These are phyloP conservation scores for Boletales sp. DNA, from an alignment of 768 basidiomycete genomes.

Conservation along the genomic window DNA sequence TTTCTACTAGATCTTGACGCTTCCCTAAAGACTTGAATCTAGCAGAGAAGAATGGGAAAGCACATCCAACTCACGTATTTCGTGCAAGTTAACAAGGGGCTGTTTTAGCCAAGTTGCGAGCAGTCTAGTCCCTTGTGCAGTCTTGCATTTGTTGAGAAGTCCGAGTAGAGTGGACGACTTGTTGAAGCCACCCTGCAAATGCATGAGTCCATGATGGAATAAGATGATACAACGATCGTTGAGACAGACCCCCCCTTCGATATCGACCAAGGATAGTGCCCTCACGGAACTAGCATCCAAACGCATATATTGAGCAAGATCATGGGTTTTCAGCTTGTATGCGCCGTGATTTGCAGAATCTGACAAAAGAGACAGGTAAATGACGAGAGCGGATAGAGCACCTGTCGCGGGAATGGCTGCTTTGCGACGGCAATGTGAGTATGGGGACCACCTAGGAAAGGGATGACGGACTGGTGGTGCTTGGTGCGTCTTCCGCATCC, in stretches of 20 bases:
- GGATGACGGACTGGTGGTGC: slow-evolving; percentile 6
- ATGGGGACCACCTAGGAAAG: not conserved
- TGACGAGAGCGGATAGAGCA: slow-evolving; percentile 76
- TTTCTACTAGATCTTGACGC: slow-evolving; percentile 84
- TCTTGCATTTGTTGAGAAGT: slow-evolving; percentile 92
- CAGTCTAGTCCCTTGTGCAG: slow-evolving; percentile 85
- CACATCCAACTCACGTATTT: slow-evolving; percentile 63
- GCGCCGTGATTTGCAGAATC: slow-evolving; percentile 77
- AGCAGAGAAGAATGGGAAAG: not conserved
- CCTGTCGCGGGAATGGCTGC: slow-evolving; percentile 70
- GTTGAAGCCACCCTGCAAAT: slow-evolving; percentile 50
- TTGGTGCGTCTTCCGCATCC: slow-evolving; percentile 20
- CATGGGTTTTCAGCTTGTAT: slow-evolving; percentile 81
- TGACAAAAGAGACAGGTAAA: slow-evolving; percentile 75
- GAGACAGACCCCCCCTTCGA: slow-evolving; percentile 40
- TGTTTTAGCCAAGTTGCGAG: slow-evolving; percentile 94
- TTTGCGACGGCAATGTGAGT: slow-evolving; percentile 22
- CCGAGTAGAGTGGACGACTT: slow-evolving; percentile 88
- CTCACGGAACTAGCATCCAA: slow-evolving; percentile 92
- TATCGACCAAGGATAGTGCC: slow-evolving; percentile 82
- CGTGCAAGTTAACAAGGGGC: slow-evolving; percentile 89
- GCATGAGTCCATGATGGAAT: not conserved
- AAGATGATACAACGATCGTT: not conserved
- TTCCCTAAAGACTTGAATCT: slow-evolving; percentile 47
- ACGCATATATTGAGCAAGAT: slow-evolving; percentile 92